Conservation (phyloP, 345 rosid species). For the Murraya paniculata region DNA sequence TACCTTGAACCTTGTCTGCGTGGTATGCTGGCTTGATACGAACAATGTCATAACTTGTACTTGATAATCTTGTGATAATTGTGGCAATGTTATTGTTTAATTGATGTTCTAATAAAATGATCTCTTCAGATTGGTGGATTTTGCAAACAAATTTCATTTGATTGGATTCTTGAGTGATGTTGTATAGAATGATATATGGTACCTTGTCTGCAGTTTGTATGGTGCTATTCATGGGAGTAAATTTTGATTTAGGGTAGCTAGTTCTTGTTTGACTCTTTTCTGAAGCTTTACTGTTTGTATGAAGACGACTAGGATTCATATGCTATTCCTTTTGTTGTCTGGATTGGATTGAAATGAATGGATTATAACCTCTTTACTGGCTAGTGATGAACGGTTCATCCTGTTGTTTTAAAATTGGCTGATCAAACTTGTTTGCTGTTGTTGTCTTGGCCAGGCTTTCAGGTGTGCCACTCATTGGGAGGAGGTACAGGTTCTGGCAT, state of each 20-base stretch:
- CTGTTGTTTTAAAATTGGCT: conserved; percentile 1
- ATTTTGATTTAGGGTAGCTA: background rate
- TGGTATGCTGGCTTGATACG: background rate
- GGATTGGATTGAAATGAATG: background rate
- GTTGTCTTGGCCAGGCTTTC: conserved; percentile 60
- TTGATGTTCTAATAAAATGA: background rate
- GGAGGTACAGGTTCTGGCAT: conserved; percentile 98
- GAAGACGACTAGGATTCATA: background rate
- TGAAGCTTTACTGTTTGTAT: background rate
- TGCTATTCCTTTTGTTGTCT: background rate
- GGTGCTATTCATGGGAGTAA: background rate
- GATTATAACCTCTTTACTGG: background rate
- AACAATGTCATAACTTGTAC: background rate
- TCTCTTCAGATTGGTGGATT: background rate
- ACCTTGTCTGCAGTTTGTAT: background rate
- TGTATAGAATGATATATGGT: background rate
- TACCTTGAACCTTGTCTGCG: conserved; percentile 10
- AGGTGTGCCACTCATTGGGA: conserved; percentile 95
- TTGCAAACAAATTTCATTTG: background rate
- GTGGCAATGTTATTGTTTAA: background rate
- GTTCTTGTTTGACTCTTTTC: background rate
- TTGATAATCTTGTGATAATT: background rate
- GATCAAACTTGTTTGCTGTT: conserved; percentile 9
- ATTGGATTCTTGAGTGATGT: background rate
- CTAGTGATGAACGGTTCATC: background rate